Evolutionary conservation across 176 grass and related monocot genomes (phyloP), one percentile per base, ranked within the genome.

Genomic region (Bothriochloa decipiens): DNA sequence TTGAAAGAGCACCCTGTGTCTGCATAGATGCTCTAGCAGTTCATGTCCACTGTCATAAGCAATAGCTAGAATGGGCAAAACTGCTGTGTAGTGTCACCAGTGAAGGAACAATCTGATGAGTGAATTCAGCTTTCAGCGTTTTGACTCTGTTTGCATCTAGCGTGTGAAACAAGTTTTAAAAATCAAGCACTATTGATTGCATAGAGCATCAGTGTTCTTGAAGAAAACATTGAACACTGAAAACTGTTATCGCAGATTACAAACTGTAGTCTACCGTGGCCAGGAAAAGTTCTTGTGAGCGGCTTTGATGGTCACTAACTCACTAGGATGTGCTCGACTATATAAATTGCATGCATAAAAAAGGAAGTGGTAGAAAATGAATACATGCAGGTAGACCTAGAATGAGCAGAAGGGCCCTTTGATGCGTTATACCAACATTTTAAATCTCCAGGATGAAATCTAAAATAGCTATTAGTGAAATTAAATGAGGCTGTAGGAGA

Each of bases 1-100:
- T 46, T 92, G 66, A 84, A 84, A 29, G 80, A 45, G 18, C 84
- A 92, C 76, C 66, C 70, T 72, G 66, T 74, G 15, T 11, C 71
- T 27, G 43, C 23, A 23, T 78, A 85, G 47, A 71, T 28, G 26
- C 65, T 70, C 11, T 60, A 23, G 55, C 22, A 60, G 8, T 4
- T 0, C 55, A 23, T 23, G 55, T 60, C 23, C 55, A 60, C 55
- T 60, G 22, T 60, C 55, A 60, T 11, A 11, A 60, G 55, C 55
- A 11, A 11, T 22, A 60, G 8, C 22, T 23, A 60, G 22, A 22
- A 60, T 60, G 22, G 55, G 22, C 8, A 23, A 60, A 60, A 32
- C 29, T 32, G 29, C 29, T 58, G 55, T 11, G 22, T 58, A 60
- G 8, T n/a, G 55, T 60, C 55, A 1, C 22, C 55, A 23, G 22